phyloP scores from a whole-genome alignment of 164 flowering plant species.

The Paratinospora sagittata region DNA sequence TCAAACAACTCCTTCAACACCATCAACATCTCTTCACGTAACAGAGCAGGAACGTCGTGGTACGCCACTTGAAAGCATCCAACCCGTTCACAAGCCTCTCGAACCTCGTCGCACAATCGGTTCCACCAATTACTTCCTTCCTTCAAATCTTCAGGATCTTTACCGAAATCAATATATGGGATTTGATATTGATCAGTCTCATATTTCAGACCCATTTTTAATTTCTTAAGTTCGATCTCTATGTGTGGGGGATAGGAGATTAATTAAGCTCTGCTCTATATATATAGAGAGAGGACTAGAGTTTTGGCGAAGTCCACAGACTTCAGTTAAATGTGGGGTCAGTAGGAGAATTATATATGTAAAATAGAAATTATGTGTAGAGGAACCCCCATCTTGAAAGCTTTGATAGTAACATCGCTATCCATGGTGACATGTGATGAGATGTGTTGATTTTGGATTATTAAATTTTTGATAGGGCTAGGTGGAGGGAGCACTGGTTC shows the following conservation, averaged over 20 bases:
- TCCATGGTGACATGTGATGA: conserved; percentile 7
- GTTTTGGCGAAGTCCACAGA: neutral
- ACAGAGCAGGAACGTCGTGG: conserved; percentile 16
- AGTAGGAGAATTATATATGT: neutral
- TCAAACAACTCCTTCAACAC: conserved; percentile 37
- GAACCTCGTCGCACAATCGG: conserved; percentile 16
- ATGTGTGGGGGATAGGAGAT: too few relatives aligned
- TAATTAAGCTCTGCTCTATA: neutral
- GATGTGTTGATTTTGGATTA: conserved; percentile 1
- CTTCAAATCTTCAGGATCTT: neutral
- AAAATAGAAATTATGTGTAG: neutral
- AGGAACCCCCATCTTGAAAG: too few relatives aligned
- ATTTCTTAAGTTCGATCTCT: conserved; percentile 3
- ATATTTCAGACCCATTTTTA: conserved; percentile 4
- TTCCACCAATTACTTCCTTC: conserved; percentile 25
- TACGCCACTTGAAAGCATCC: conserved; percentile 39
- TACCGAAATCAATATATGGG: conserved; percentile 21
- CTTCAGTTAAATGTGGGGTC: too few relatives aligned
- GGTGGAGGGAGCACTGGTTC: conserved; percentile 11
- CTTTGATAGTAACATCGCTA: neutral
- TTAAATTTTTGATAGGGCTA: neutral
- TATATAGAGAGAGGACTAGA: neutral
- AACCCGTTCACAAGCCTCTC: conserved; percentile 39
- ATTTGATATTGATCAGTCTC: conserved; percentile 8
- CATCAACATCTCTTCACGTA: conserved; percentile 27